Percentiles rank a stretch among this genome's conserved stretches.
These are phyloP conservation scores for Tetradesmus obliquus DNA, from an alignment of 139 green algal species.

Conservation along the genomic window DNA sequence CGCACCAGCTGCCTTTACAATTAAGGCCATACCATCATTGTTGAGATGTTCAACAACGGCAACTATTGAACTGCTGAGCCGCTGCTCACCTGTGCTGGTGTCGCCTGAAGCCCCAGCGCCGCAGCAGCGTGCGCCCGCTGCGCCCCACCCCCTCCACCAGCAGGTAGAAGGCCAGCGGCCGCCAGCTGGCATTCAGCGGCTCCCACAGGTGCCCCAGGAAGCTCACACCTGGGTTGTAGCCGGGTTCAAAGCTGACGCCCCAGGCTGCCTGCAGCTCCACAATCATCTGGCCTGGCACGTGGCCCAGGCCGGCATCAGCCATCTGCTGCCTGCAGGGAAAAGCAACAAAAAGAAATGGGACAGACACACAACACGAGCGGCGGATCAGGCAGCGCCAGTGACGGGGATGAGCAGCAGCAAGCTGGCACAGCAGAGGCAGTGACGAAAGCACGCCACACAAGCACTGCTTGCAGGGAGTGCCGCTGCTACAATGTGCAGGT, in stretches of 20 bases:
- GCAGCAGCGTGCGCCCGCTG: slow-evolving; percentile 9
- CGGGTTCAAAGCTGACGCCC: slow-evolving; percentile 53
- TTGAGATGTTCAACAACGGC: background rate
- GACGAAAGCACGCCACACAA: background rate
- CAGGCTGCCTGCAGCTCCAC: slow-evolving; percentile 56
- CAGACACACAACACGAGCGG: too few relatives aligned
- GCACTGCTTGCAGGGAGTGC: background rate
- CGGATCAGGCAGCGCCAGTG: too few relatives aligned
- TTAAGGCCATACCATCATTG: background rate
- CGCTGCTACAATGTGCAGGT: too few relatives aligned
- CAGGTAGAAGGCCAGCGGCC: slow-evolving; percentile 53
- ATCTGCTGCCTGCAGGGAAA: slow-evolving; percentile 52
- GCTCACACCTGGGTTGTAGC: slow-evolving; percentile 44
- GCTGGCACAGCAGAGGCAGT: background rate
- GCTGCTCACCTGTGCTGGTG: slow-evolving; percentile 33
- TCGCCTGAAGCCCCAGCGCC: slow-evolving; percentile 35
- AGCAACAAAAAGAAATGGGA: background rate
- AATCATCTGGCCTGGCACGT: slow-evolving; percentile 56
- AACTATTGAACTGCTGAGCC: background rate
- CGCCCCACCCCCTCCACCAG: slow-evolving; percentile 36
- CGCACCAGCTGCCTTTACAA: too few relatives aligned
- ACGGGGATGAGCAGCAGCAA: background rate
- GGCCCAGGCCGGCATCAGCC: slow-evolving; percentile 37
- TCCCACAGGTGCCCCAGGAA: slow-evolving; percentile 73
- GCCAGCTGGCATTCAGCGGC: slow-evolving; percentile 49